Base-by-base conservation (phyloP, 2,329 filamentous ascomycete species). In the Xenosphaeropsis pyriputrescens region DNA sequence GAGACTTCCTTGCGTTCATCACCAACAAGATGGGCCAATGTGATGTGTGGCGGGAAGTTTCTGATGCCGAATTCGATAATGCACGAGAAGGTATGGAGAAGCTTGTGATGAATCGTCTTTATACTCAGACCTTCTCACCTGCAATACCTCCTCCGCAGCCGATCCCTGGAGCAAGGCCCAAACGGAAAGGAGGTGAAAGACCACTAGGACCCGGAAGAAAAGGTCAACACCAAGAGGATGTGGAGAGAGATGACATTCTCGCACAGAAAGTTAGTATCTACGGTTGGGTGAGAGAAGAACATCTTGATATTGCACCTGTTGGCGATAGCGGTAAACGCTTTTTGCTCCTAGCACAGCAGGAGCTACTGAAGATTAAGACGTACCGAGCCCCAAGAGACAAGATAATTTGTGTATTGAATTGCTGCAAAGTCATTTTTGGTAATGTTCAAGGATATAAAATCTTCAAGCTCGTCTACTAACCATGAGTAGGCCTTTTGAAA, bases 371-470 rank as follows among this genome's bases (percentile, higher is more conserved):
- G 58, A 95, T 98, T 53, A 93, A 89, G 53, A 91, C 84, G 7
- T 98, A 98, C 55, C 76, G 93, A 47, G 91, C 91, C n/a, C 91
- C 91, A 4, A 69, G 91, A 49, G 91, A 98, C 64, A 98, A 98
- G 60, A 91, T 98, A 39, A 96, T 98, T 36, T 98, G 91, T 57
- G 85, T 96, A 34, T 64, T 98, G 39, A 98, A 98, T 60, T 95
- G 88, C 62, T 98, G 91, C 72, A 98, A 98, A 61, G 93, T 98
- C 45, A 96, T 98, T 45, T 96, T 98, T 58, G 91, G 83, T 85
- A 59, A 48, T 35, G 69, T 50, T 15, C 4, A 14, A 18, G n/a
- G 12, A 14, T 17, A 5, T 18, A 9, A 14, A 8, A 6, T 16
- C 32, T 35, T 16, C 13, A 6, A 2, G 16, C 9, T 16, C 33